Evolutionary conservation across 768 basidiomycete species (phyloP), one percentile per base, ranked within the genome.

Genomic region (Crucibulum laeve): DNA sequence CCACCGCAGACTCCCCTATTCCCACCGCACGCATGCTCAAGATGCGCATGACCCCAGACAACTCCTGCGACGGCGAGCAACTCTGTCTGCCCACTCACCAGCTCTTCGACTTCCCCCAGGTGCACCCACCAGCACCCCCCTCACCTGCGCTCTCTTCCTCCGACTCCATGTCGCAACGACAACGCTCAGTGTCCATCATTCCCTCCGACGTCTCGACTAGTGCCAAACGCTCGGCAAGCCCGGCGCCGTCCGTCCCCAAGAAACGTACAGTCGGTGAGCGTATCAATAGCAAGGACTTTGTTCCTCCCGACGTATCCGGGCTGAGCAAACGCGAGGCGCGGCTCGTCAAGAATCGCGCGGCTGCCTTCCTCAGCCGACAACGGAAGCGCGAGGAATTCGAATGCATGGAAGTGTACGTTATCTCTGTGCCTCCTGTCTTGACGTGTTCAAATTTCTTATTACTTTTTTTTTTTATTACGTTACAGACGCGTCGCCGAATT

Each of bases 321-420:
- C 76, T 93, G 46, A 82, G 76, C 73, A 93, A 93, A 64, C 87
- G 91, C 40, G 91, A 93, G 66, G 91, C 91, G 47, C 82, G 91
- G 41, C 76, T 93, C 6, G 87, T 93, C 45, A 93, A 93, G 74
- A 93, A 93, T 68, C 78, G 91, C 44, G 91, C 91, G 10, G 91
- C 91, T 8, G 91, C 91, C 46, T 93, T 93, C 70, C 83, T 93
- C 58, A 86, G 83, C 65, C 75, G 91, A 60, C 91, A 93, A 63
- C 76, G 91, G 55, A 93, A 93, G 65, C 80, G 91, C 44, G 91
- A 93, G 67, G 90, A 92, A 68, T 93, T 91, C 56, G 91, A 93
- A 66, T 71, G 60, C 56, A 91, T 93, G 87, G 91, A 92, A 73
- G 66, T 86, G 88, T 91, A 68, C 68, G 86, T 82, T 55, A 44